phyloP scores from a whole-genome alignment of 352 stramenopile genomes.

The Phytophthora fragariae region DNA sequence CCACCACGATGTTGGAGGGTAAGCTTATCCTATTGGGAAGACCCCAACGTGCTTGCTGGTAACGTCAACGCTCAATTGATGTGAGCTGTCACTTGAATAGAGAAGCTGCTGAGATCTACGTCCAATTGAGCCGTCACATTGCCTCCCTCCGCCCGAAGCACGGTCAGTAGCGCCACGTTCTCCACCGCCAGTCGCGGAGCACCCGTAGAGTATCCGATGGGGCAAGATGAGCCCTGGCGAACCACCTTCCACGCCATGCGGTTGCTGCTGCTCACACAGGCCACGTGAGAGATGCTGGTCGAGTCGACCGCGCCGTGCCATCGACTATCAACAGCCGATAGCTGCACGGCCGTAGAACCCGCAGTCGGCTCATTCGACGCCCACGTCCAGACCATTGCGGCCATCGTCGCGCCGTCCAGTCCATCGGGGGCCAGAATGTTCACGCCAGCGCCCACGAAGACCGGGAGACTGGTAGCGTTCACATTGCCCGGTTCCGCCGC shows the following conservation, averaged over 20 bases:
- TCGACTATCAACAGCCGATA: conserved; percentile 52
- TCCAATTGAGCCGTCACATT: conserved; percentile 45
- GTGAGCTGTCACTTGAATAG: conserved; percentile 20
- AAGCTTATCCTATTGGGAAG: no score
- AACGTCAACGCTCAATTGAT: neutral
- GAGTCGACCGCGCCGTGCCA: conserved; percentile 53
- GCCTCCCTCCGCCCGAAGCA: conserved; percentile 33
- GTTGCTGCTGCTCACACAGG: conserved; percentile 53
- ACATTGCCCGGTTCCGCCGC: conserved; percentile 27
- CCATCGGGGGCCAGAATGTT: conserved; percentile 64
- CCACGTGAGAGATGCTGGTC: conserved; percentile 45
- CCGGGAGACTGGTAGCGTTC: conserved; percentile 42
- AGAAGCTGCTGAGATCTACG: conserved; percentile 52
- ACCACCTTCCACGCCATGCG: conserved; percentile 48
- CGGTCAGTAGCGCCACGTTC: conserved; percentile 47
- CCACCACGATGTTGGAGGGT: no score
- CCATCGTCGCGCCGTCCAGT: conserved; percentile 32
- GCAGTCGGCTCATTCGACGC: conserved; percentile 49
- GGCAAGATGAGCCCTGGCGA: neutral
- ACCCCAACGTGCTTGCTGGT: neutral
- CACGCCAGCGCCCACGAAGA: conserved; percentile 55
- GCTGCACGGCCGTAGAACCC: conserved; percentile 35
- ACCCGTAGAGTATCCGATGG: conserved; percentile 1
- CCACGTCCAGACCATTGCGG: conserved; percentile 57
- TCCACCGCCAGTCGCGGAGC: conserved; percentile 55